A percentile compares a stretch with the other conserved stretches of the same genome.
Evolutionary conservation across 306 rosid genomes (phyloP).

Genomic region (Cajanus cajan): DNA sequence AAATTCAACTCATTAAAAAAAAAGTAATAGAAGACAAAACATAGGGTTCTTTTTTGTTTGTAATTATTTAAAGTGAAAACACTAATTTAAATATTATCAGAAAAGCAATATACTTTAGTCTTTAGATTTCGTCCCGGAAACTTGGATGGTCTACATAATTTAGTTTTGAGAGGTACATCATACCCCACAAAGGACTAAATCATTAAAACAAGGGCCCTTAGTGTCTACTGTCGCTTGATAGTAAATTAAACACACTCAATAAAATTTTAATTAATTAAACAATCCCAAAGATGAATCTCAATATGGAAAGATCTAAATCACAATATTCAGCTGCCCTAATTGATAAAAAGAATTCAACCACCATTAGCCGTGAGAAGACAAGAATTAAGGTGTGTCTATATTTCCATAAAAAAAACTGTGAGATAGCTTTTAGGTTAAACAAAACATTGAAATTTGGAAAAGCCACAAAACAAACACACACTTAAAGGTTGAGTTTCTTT

Average conservation of each 20-base stretch:
- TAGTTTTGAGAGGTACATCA: not conserved
- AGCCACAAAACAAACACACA: too few species aligned
- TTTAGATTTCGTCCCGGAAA: not conserved
- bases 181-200: slow-evolving; percentile 8
- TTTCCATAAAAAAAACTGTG: too few species aligned
- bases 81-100: not conserved
- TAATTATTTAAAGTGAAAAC: not conserved
- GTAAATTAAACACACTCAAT: not conserved
- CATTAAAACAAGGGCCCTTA: slow-evolving; percentile 9
- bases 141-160: not conserved
- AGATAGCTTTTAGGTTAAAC: too few species aligned
- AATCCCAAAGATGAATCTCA: not conserved
- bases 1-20: not conserved
- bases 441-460: too few species aligned
- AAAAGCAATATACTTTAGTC: not conserved
- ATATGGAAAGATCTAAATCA: not conserved
- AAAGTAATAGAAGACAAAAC: not conserved
- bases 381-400: not conserved
- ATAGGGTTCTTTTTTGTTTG: not conserved
- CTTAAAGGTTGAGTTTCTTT: too few species aligned
- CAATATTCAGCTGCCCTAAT: not conserved
- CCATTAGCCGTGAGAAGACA: not conserved
- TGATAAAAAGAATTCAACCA: not conserved
- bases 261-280: not conserved
- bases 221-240: not conserved